phyloP scores from a whole-genome alignment of 345 rosid species.

The Erucastrum elatum region DNA sequence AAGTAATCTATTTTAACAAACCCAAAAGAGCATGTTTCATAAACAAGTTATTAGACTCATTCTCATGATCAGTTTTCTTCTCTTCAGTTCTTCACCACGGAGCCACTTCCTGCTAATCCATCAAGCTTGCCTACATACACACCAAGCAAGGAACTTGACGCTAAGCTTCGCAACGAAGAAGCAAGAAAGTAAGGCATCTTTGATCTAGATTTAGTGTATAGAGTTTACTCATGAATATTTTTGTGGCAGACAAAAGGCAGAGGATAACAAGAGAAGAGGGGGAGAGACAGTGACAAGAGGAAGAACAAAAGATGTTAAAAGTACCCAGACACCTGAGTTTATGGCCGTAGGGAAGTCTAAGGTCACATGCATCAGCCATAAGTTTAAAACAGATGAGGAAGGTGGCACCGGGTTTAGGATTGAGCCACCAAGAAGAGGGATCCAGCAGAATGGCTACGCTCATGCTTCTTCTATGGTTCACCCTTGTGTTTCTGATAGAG shows the following conservation, averaged over 20 bases:
- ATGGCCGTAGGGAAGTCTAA: conserved; percentile 54
- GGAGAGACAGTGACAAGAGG: conserved; percentile 70
- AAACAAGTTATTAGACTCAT: not conserved
- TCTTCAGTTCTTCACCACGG: conserved; percentile 58
- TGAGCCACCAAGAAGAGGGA: conserved; percentile 50
- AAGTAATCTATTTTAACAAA: conserved; percentile 40
- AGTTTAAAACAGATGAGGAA: conserved; percentile 46
- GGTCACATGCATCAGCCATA: conserved; percentile 46
- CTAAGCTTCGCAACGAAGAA: conserved; percentile 61
- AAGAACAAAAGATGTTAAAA: conserved; percentile 46
- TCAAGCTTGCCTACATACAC: conserved; percentile 64
- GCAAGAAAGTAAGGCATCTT: conserved; percentile 53
- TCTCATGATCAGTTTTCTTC: conserved; percentile 9
- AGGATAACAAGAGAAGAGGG: conserved; percentile 59
- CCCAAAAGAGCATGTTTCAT: not conserved
- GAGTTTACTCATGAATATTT: not conserved
- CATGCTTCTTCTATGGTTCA: conserved; percentile 64
- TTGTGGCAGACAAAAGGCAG: conserved; percentile 59
- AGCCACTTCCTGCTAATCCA: conserved; percentile 72
- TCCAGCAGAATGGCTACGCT: conserved; percentile 33
- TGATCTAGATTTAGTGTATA: not conserved
- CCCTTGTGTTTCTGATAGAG: conserved; percentile 42
- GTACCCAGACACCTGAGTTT: conserved; percentile 64
- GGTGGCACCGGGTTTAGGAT: conserved; percentile 55
- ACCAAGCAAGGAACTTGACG: conserved; percentile 81